Evolutionary conservation across 192 early-diverging fungal species (phyloP), one percentile per base, ranked within the genome.

Genomic region (Coemansia sp.): DNA sequence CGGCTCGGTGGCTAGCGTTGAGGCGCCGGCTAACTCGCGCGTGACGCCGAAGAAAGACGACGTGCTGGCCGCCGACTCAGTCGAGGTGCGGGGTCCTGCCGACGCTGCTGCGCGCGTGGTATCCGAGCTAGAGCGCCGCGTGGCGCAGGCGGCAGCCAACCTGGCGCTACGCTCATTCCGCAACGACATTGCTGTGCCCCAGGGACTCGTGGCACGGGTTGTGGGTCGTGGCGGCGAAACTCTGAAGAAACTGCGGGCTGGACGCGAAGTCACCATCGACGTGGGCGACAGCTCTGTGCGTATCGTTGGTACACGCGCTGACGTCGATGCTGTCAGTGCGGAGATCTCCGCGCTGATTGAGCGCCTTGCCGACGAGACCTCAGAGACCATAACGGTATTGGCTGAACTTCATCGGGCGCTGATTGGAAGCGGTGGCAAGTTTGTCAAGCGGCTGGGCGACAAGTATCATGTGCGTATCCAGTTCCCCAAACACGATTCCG

Each of bases 201-300:
- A 86, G 24, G 74, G 68, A 58, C 85, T 78, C 66, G 88, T 84
- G 68, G 84, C 87, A 29, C 92, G 88, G 72, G 84, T 99, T 27
- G 94, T 98, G 68, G 97, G 97, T n/a, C 93, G 93, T 70, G 89
- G 89, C 29, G 95, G 95, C 69, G 89, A 89, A 66, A 87, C 88
- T 66, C 87, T 99, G 60, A 91, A 88, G 70, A 88, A 89, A 53
- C 67, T 97, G 39, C 92, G 88, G 65, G 87, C 90, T 15, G 88
- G 90, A 71, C 86, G 89, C 65, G 86, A 88, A 64, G 91, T 99
- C 51, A 85, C 80, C 38, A 82, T 92, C 67, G 91, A 92, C 64
- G 78, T 91, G 58, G 53, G 46, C 41, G 34, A 61, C 19, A 56
- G 38, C 41, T 22, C 48, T 2, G 91, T 97, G 29, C 84, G 83